Evolutionary conservation across 1,284 basidiomycete species (phyloP), one percentile per base, ranked within the genome.

Genomic region (Austroboletus niveus): DNA sequence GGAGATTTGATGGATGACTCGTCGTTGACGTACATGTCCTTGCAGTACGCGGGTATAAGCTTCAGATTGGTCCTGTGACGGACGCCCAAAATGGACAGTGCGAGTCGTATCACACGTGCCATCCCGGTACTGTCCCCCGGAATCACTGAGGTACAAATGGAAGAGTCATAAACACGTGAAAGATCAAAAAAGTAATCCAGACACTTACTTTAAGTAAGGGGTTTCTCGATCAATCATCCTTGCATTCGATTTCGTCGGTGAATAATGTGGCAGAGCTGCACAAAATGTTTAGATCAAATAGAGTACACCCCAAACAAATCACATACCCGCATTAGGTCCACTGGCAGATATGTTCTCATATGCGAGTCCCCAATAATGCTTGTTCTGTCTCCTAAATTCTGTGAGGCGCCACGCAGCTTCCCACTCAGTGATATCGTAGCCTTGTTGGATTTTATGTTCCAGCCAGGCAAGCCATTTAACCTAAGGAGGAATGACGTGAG

Each of bases 31-130:
- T 74, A 91, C 89, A 74, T 99, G 96, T 5, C 96, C 96, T 72
- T 99, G 96, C 48, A 99, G 72, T 27, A 99, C 97, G 24, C 94
- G 79, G 15, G 97, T 99, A 68, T 88, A 98, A 1, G 94, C 94
- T 56, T 95, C 87, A 63, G 85, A 88, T 69, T 94, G 87, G 58
- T 93, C 89, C 2, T 77, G 60, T 5, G 86, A 86, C 7, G 91
- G 90, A 36, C 83, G 80, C 42, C 94, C 94, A 66, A 97, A 93
- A 73, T 94, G 92, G 48, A 92, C 73, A 8, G 94, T 96, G 48
- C 94, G 81, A 2, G 93, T 95, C 9, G 92, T 95, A 70, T 98
- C 94, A 70, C 94, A 94, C 2, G 94, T 97, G 4, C 92, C 92
- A 63, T 95, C 92, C 57, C 78, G 75, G 70, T 94, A 95, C 65